These are phyloP conservation scores for Kwoniella mangroviensis DNA, from an alignment of 768 basidiomycete genomes.

Conservation along the genomic window DNA sequence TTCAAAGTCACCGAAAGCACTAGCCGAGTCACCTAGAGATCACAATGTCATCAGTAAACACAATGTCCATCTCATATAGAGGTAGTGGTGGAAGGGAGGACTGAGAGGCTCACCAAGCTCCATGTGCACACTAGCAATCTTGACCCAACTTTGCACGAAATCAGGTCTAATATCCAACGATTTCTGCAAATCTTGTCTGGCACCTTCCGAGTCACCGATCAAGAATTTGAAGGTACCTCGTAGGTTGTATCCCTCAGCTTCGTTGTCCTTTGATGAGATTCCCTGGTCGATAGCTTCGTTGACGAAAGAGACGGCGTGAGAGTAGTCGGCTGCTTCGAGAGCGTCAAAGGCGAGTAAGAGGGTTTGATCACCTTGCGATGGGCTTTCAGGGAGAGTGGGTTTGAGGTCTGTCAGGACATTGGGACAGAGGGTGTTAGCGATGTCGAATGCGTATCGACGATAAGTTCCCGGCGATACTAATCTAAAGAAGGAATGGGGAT, in stretches of 20 bases:
- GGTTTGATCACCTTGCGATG: conserved; percentile 80
- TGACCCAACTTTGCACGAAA: conserved; percentile 86
- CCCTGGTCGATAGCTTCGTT: conserved; percentile 88
- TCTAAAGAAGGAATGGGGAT: too few relatives aligned
- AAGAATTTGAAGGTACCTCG: conserved; percentile 99
- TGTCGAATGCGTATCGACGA: background rate
- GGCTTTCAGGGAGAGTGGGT: conserved; percentile 73
- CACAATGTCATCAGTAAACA: background rate
- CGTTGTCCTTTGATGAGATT: conserved; percentile 67
- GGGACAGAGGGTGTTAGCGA: background rate
- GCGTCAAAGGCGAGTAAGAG: conserved; percentile 80
- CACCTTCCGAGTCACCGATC: conserved; percentile 77
- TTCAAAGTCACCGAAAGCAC: conserved; percentile 89
- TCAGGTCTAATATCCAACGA: conserved; percentile 70
- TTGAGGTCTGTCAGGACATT: conserved; percentile 63
- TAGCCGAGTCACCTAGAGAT: conserved; percentile 65
- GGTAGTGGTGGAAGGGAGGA: background rate
- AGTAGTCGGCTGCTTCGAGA: conserved; percentile 79
- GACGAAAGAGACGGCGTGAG: conserved; percentile 75
- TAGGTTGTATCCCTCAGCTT: conserved; percentile 87
- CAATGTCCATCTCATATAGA: background rate
- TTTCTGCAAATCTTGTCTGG: conserved; percentile 79
- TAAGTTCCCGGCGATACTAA: too few relatives aligned
- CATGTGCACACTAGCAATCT: conserved; percentile 97
- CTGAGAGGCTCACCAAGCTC: conserved; percentile 66